phyloP scores from a whole-genome alignment of 768 basidiomycete genomes.

The Russula compacta region DNA sequence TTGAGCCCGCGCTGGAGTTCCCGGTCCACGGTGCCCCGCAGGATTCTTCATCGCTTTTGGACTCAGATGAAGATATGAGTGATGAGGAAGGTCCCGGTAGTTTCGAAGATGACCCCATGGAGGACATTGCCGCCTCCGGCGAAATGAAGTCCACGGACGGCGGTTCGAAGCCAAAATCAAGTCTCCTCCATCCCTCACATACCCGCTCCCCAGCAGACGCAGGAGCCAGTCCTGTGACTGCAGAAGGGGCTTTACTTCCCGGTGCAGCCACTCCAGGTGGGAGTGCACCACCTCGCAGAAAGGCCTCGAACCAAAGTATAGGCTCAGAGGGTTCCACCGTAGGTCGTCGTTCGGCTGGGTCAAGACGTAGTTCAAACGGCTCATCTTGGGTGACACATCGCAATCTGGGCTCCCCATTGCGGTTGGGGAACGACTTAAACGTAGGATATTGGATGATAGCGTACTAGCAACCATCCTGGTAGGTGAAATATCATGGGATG shows the following conservation, averaged over 20 bases:
- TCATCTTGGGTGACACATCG: constrained; percentile 28
- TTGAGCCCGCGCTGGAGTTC: constrained; percentile 57
- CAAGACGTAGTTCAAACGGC: constrained; percentile 47
- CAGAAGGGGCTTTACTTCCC: background rate
- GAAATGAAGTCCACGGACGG: constrained; percentile 31
- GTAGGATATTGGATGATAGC: constrained; percentile 61
- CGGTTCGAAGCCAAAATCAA: constrained; percentile 1
- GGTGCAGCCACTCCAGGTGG: background rate
- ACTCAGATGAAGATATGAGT: constrained; percentile 76
- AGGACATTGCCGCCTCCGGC: constrained; percentile 73
- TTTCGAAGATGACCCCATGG: constrained; percentile 74
- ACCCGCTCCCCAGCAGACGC: constrained; percentile 16
- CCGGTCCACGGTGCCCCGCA: constrained; percentile 50
- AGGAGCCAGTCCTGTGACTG: background rate
- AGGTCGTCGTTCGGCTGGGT: constrained; percentile 32
- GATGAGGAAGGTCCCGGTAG: constrained; percentile 58
- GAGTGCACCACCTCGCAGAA: constrained; percentile 9
- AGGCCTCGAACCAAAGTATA: constrained; percentile 12
- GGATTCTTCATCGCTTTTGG: constrained; percentile 41
- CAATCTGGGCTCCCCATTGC: constrained; percentile 36
- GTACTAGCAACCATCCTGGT: constrained; percentile 74
- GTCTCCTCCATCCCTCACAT: constrained; percentile 4
- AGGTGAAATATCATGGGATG: constrained; percentile 25
- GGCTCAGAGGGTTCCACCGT: constrained; percentile 20
- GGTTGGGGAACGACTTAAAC: constrained; percentile 75